Evolutionary conservation across 1,139 yeast species (phyloP), one percentile per base, ranked within the genome.

Genomic region (Hyphopichia fennica): DNA sequence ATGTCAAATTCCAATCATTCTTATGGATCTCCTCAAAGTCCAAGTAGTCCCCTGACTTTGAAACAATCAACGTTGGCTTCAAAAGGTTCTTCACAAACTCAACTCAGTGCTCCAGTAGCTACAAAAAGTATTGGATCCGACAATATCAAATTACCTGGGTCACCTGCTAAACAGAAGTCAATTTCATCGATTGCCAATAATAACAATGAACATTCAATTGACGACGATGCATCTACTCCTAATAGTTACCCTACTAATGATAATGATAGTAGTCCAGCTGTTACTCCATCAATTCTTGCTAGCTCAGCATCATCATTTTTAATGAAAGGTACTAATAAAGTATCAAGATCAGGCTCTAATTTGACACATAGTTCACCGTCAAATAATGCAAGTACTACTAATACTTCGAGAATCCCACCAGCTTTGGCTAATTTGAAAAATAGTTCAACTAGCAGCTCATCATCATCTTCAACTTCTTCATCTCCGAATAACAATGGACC

Each of bases 401-500:
- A 3, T 23, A 10, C 27, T 10, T 34, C 30, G 4, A 34, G 22
- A 16, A 15, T 25, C 7, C 18, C 30, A 14, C 37, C 37, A 3
- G 16, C 10, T n/a, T 11, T 37, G 3, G 3, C 39, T 3, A 19
- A 18, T 19, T 37, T 29, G 19, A 37, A 37, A 37, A 29, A 29
- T 17, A 30, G 28, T 14, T 15, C 38, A 4, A 23, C 25, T 4
- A 38, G 13, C 18, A 40, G 37, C 25, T 28, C 37, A 10, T 35
- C 45, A 10, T 31, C 42, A 6, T 31, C 43, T 14, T 20, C 39
- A n/a, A 31, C 45, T 4, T 40, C 54, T 4, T 37, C 50, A 5
- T 5, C 31, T 20, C 3, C 18, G 4, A n/a, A n/a, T 25, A 17
- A 41, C 50, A 17, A n/a, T 31, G 34, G 34, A 16, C 20, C 20